Evolutionary conservation across 164 flowering plant genomes (phyloP).

Genomic region (Piper betle): DNA sequence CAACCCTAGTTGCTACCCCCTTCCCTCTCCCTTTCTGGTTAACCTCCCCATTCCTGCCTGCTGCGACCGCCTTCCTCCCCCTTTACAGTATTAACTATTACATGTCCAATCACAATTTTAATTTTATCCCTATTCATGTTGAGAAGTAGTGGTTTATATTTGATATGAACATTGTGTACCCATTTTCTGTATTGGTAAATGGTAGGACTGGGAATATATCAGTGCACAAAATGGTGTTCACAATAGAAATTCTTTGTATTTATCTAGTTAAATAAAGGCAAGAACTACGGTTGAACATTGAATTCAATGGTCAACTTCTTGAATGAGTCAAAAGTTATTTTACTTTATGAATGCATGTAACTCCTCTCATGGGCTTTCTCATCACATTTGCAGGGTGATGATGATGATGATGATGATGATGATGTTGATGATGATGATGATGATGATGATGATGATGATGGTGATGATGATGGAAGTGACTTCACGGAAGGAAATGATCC

Average conservation of each 20-base stretch:
- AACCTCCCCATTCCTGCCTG: no score
- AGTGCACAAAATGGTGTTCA: constrained; percentile 21
- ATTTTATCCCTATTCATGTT: neutral
- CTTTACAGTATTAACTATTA: no score
- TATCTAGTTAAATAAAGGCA: constrained; percentile 21
- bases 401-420: no score
- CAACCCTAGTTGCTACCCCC: no score
- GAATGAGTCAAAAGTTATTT: constrained; percentile 34
- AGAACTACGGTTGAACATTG: constrained; percentile 47
- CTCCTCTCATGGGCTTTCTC: neutral
- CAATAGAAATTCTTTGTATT: constrained; percentile 24
- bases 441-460: no score
- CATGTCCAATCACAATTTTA: no score
- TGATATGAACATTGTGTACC: neutral
- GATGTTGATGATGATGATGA: no score
- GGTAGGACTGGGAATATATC: constrained; percentile 89
- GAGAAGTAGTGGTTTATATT: neutral
- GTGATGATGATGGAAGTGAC: constrained; percentile 60
- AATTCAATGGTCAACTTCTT: constrained; percentile 64
- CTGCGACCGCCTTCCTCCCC: no score
- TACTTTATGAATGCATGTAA: neutral
- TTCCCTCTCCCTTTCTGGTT: no score
- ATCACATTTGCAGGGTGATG: constrained; percentile 33
- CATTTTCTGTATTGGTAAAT: neutral
- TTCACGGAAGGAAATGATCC: constrained; percentile 46